phyloP scores from a whole-genome alignment of 345 rosid species.

The Arabis alpina region DNA sequence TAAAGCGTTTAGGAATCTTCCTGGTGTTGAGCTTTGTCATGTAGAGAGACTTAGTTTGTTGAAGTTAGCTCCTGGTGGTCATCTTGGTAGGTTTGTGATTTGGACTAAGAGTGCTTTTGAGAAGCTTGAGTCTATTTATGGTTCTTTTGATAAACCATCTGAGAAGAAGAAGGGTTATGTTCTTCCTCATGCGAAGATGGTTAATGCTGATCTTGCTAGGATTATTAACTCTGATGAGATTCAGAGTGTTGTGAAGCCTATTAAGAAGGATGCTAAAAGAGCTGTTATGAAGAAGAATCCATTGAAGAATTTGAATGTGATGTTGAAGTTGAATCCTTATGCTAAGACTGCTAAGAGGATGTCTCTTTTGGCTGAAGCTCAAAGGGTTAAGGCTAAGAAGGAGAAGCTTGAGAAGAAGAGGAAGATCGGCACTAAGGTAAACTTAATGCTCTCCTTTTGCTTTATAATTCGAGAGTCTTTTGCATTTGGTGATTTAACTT shows the following conservation, averaged over 20 bases:
- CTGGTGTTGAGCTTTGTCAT: constrained; percentile 90
- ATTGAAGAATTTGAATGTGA: constrained; percentile 75
- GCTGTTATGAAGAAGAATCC: constrained; percentile 94
- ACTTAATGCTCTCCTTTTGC: neutral
- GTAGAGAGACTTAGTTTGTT: constrained; percentile 81
- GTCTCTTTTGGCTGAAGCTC: constrained; percentile 90
- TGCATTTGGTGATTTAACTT: neutral
- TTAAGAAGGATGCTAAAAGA: constrained; percentile 70
- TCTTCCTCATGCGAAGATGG: constrained; percentile 89
- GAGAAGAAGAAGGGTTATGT: constrained; percentile 95
- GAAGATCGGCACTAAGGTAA: constrained; percentile 72
- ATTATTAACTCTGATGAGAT: constrained; percentile 96
- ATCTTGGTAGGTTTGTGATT: constrained; percentile 85
- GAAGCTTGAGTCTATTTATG: constrained; percentile 87
- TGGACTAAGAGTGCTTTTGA: constrained; percentile 98
- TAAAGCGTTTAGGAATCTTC: constrained; percentile 91
- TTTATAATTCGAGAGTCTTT: neutral
- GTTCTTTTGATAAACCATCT: constrained; percentile 75
- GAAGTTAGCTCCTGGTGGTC: constrained; percentile 98
- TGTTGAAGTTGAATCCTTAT: constrained; percentile 89
- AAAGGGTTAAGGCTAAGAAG: constrained; percentile 92
- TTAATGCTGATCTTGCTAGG: constrained; percentile 91
- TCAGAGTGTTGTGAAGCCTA: constrained; percentile 87
- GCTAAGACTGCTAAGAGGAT: constrained; percentile 97
- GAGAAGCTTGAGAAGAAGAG: constrained; percentile 97